Base-by-base conservation (phyloP, 2,329 filamentous ascomycete species). In the Sarocladium kiliense region DNA sequence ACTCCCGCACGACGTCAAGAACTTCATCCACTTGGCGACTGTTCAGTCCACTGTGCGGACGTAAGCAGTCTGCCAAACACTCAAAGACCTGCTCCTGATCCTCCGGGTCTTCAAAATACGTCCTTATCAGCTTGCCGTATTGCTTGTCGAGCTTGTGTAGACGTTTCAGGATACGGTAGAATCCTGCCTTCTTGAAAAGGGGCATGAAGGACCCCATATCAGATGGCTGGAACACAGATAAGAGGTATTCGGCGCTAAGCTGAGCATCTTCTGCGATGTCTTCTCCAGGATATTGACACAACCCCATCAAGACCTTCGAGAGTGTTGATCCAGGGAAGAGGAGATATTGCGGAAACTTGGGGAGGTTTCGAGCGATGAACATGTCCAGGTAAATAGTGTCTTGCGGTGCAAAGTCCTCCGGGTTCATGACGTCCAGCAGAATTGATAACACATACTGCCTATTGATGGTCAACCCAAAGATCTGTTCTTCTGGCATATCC, bases 371-470 rank as follows among this genome's bases (percentile, higher is more conserved):
- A 18, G 94, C 93, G 66, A 99, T 88, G 66, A 99, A 99, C 91
- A 99, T 99, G 71, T 99, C 91, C 44, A 99, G 81, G 69, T 96
- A 99, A 55, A 99, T 89, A 12, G 89, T 92, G 65, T 97, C 91
- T 58, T 88, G 84, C 0, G 85, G 72, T 1, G 85, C 81, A 69
- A 96, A 97, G 47, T 89, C 84, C 3, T 80, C 76, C 1, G 84
- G 74, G 51, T 86, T 88, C 90, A 99, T 96, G 26, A 97, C 87
- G 67, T 96, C 91, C 11, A 96, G 79, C 56, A 99, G 74, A 56
- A 97, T 95, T 47, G 89, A 93, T 60, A 97, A 81, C 57, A 99
- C 85, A 64, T 96, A 96, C 69, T 99, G 94, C 32, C 94, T 84
- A 64, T 94, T 94, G 51, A 96, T 88, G 37, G 81, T 92, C 64